Percentiles rank a stretch among this genome's conserved stretches.
phyloP scores from a whole-genome alignment of 805 yeast genomes.

The Saccharomycopsis microspora region DNA sequence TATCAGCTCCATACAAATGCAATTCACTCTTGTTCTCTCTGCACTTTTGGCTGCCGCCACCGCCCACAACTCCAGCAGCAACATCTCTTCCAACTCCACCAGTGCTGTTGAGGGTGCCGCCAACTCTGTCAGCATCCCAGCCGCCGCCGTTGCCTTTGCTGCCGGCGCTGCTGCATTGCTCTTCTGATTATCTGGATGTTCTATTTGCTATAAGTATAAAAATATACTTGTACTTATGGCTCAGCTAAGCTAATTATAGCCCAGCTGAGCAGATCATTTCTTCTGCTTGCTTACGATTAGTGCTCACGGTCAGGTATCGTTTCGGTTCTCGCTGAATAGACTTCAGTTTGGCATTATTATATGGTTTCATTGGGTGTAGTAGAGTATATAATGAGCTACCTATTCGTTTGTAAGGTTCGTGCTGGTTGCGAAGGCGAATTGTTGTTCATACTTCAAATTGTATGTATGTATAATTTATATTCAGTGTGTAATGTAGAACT shows the following conservation, averaged over 20 bases:
- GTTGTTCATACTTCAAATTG: too few species aligned
- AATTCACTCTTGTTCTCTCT: slow-evolving; percentile 2
- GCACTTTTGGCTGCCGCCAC: neutral
- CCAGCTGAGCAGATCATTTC: neutral
- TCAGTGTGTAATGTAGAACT: too few species aligned
- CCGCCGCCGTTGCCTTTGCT: slow-evolving; percentile 8
- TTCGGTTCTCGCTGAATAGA: neutral
- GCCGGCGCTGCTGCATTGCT: slow-evolving; percentile 16
- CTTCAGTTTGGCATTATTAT: neutral
- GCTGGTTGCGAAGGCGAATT: too few species aligned
- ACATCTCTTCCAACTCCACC: slow-evolving; percentile 15
- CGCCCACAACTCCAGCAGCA: slow-evolving; percentile 12
- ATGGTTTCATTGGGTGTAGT: neutral
- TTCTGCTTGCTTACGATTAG: neutral
- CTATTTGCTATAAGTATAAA: neutral
- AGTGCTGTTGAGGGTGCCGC: slow-evolving; percentile 1
- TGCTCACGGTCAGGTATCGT: neutral
- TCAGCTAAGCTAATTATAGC: neutral
- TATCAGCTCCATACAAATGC: neutral
- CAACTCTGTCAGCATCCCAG: slow-evolving; percentile 7
- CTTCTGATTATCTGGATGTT: neutral
- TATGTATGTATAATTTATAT: too few species aligned
- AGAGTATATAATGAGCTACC: too few species aligned
- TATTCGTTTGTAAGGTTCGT: too few species aligned
- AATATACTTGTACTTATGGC: neutral